A percentile compares a stretch with the other conserved stretches of the same genome.
These are phyloP conservation scores for Aspergillus incahuasiensis DNA, from an alignment of 495 filamentous ascomycete genomes.

Conservation along the genomic window DNA sequence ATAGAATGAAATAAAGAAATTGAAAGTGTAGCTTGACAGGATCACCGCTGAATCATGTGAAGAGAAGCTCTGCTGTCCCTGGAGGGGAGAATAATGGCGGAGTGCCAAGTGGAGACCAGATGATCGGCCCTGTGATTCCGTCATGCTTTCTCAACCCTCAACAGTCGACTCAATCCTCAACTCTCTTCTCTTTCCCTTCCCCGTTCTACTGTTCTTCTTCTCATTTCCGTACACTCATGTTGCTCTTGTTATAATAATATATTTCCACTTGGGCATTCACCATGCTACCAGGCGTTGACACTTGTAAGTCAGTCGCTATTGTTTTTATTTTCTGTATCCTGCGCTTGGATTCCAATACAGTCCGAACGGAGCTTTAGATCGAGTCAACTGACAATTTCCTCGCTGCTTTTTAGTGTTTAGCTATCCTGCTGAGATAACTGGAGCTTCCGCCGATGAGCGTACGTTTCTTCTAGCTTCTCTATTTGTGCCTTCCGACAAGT, in stretches of 20 bases:
- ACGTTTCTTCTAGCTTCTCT: slow-evolving; percentile 24
- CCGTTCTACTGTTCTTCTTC: slow-evolving; percentile 7
- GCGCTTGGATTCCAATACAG: slow-evolving; percentile 5
- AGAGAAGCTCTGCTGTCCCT: background rate
- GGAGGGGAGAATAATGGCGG: background rate
- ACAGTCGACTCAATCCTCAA: background rate
- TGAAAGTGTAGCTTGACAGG: background rate
- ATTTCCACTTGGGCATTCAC: slow-evolving; percentile 42
- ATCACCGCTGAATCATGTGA: background rate
- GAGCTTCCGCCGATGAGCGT: slow-evolving; percentile 85
- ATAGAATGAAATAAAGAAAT: slow-evolving; percentile 10
- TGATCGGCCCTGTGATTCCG: slow-evolving; percentile 9
- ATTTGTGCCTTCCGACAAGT: background rate
- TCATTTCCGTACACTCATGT: background rate
- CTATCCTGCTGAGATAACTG: slow-evolving; percentile 58
- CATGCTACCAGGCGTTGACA: slow-evolving; percentile 87
- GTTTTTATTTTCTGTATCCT: slow-evolving; percentile 8
- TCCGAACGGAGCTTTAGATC: background rate
- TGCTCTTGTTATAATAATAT: slow-evolving; percentile 63
- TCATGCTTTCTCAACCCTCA: background rate
- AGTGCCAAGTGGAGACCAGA: background rate
- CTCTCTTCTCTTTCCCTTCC: background rate
- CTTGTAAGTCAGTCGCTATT: slow-evolving; percentile 64
- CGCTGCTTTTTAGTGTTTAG: slow-evolving; percentile 58
- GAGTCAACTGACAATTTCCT: background rate